Percentiles rank a stretch among this genome's conserved stretches.
phyloP scores from a whole-genome alignment of 805 yeast genomes.

The Monosporozyma aquatica region DNA sequence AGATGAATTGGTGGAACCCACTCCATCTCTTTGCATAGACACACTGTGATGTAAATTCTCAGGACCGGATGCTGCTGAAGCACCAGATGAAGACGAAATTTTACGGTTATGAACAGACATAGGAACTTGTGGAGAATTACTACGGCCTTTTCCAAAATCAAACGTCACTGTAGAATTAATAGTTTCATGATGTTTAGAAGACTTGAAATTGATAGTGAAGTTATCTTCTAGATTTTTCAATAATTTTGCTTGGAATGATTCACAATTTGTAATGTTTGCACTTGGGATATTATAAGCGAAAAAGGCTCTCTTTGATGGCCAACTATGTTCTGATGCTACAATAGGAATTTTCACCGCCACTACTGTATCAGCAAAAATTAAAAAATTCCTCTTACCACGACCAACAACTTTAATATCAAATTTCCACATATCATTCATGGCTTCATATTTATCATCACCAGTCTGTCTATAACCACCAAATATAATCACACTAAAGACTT shows the following conservation, averaged over 20 bases:
- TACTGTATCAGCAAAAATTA: slow-evolving; percentile 32
- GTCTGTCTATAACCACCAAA: slow-evolving; percentile 42
- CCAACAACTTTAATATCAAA: slow-evolving; percentile 32
- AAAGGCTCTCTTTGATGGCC: slow-evolving; percentile 34
- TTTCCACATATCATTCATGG: slow-evolving; percentile 36
- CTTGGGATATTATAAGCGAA: slow-evolving; percentile 25
- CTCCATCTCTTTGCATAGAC: slow-evolving; percentile 1
- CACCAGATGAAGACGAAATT: background rate
- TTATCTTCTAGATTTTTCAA: slow-evolving; percentile 17
- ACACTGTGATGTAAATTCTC: background rate
- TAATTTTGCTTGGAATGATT: slow-evolving; percentile 10
- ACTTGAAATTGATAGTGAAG: slow-evolving; percentile 12
- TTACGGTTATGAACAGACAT: background rate
- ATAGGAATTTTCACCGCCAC: slow-evolving; percentile 26
- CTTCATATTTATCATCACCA: slow-evolving; percentile 26
- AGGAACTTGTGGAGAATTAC: background rate
- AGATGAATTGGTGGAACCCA: background rate
- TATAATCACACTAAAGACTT: slow-evolving; percentile 24
- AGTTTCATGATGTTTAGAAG: background rate
- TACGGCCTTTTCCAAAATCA: background rate
- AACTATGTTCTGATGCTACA: slow-evolving; percentile 9
- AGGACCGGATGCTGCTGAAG: background rate
- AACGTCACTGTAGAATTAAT: background rate
- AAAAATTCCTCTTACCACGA: slow-evolving; percentile 30
- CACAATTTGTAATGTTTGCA: slow-evolving; percentile 8